phyloP scores from a whole-genome alignment of 2,329 filamentous ascomycete genomes.

The Mycosphaerella arachidis region DNA sequence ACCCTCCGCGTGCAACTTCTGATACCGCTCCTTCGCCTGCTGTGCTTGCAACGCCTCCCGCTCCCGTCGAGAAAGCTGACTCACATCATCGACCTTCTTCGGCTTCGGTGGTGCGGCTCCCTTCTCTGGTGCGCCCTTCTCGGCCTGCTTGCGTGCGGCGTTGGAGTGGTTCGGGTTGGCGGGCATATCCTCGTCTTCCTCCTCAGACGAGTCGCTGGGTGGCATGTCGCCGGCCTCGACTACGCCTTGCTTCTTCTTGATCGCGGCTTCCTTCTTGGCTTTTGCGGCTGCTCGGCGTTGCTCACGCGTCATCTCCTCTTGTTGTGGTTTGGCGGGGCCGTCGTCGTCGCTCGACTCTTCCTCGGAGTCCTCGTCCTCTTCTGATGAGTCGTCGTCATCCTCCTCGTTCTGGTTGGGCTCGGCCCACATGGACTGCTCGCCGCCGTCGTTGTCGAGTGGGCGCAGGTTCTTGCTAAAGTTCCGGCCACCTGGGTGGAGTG shows the following conservation, averaged over 20 bases:
- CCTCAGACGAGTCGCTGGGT: constrained; percentile 58
- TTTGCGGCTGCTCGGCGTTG: constrained; percentile 84
- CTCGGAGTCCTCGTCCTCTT: constrained; percentile 45
- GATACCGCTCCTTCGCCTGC: constrained; percentile 82
- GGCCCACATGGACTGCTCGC: constrained; percentile 83
- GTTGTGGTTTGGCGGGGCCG: constrained; percentile 35
- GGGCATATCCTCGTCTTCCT: constrained; percentile 62
- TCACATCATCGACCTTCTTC: constrained; percentile 49
- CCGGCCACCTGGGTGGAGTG: constrained; percentile 66
- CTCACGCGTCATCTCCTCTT: constrained; percentile 68
- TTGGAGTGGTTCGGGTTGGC: constrained; percentile 84
- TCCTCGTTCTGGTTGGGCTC: constrained; percentile 49
- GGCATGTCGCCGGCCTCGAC: constrained; percentile 84
- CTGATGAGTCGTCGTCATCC: constrained; percentile 50
- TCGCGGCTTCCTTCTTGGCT: constrained; percentile 84
- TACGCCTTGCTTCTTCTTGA: constrained; percentile 64
- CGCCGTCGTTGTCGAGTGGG: constrained; percentile 83
- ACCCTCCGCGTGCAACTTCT: constrained; percentile 86
- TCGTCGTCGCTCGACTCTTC: constrained; percentile 40
- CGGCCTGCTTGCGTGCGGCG: constrained; percentile 65
- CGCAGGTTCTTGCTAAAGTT: constrained; percentile 89
- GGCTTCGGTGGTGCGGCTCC: constrained; percentile 49
- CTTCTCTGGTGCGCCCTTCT: constrained; percentile 50
- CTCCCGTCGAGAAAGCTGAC: constrained; percentile 62
- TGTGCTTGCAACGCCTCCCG: constrained; percentile 78